These are phyloP conservation scores for Claviceps pazoutovae DNA, from an alignment of 2,329 filamentous ascomycete species.

Conservation along the genomic window DNA sequence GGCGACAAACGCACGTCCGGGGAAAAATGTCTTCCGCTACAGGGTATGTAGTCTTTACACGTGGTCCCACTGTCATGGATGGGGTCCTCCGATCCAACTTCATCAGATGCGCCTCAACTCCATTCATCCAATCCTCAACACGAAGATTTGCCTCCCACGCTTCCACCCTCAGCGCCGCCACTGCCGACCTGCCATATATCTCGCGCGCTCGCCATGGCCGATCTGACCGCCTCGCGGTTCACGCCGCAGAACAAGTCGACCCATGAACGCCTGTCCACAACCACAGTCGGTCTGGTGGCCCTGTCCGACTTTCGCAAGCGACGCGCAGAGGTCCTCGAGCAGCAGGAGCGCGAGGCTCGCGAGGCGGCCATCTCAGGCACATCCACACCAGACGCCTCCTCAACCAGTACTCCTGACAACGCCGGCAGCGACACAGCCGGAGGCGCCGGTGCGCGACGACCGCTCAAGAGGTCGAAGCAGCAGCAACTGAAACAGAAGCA, in stretches of 20 bases:
- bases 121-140: no score
- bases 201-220: conserved; percentile 12
- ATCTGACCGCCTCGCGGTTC: conserved; percentile 44
- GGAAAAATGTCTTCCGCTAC: no score
- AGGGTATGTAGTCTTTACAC: no score
- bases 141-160: neutral
- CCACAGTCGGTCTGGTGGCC: conserved; percentile 81
- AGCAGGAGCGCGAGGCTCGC: conserved; percentile 69
- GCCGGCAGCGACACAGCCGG: conserved; percentile 21
- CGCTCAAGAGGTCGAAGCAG: conserved; percentile 13
- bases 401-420: conserved; percentile 32
- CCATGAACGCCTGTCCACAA: conserved; percentile 67
- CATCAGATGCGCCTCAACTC: no score
- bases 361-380: conserved; percentile 38
- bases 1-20: no score
- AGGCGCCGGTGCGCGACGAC: conserved; percentile 10
- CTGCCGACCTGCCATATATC: neutral
- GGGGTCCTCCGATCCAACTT: no score
- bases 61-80: no score
- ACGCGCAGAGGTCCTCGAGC: conserved; percentile 83
- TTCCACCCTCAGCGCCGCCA: neutral
- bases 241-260: conserved; percentile 62
- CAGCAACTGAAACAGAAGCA: conserved; percentile 16
- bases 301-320: conserved; percentile 93
- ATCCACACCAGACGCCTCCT: conserved; percentile 35